Percentiles rank a stretch among this genome's conserved stretches.
Conservation (phyloP, 164 flowering plant species). For the Kalanchoe fedtschenkoi region DNA sequence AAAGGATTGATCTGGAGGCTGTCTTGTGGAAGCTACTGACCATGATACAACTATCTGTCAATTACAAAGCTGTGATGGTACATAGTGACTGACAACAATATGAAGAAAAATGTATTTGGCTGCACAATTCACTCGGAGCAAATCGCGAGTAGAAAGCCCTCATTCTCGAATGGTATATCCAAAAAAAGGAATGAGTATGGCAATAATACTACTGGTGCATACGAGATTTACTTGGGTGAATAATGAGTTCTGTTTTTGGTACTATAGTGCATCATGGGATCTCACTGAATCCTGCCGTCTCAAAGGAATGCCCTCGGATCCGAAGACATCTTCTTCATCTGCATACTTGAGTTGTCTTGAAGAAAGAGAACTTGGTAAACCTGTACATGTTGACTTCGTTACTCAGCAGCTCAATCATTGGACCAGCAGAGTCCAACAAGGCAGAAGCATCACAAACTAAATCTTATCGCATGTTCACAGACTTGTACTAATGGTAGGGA, state of each 20-base stretch:
- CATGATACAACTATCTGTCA: neutral
- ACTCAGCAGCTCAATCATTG: neutral
- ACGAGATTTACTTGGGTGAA: neutral
- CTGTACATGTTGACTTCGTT: neutral
- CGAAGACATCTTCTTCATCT: conserved; percentile 29
- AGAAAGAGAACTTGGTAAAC: conserved; percentile 13
- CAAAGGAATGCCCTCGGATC: conserved; percentile 43
- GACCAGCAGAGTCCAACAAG: neutral
- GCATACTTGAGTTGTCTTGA: conserved; percentile 26
- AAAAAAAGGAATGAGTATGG: neutral
- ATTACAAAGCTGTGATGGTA: neutral
- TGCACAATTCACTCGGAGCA: too few relatives aligned
- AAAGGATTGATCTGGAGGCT: neutral
- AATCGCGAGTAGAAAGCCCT: neutral
- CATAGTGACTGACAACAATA: too few relatives aligned
- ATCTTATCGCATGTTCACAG: too few relatives aligned
- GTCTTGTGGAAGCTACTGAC: neutral
- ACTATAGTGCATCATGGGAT: conserved; percentile 12
- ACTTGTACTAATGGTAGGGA: neutral
- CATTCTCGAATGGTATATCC: neutral
- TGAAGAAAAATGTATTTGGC: too few relatives aligned
- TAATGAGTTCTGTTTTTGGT: neutral
- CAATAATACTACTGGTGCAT: too few relatives aligned
- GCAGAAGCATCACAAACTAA: too few relatives aligned
- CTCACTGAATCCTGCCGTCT: conserved; percentile 26